These are phyloP conservation scores for Salix exigua DNA, from an alignment of 345 rosid genomes.

Conservation along the genomic window DNA sequence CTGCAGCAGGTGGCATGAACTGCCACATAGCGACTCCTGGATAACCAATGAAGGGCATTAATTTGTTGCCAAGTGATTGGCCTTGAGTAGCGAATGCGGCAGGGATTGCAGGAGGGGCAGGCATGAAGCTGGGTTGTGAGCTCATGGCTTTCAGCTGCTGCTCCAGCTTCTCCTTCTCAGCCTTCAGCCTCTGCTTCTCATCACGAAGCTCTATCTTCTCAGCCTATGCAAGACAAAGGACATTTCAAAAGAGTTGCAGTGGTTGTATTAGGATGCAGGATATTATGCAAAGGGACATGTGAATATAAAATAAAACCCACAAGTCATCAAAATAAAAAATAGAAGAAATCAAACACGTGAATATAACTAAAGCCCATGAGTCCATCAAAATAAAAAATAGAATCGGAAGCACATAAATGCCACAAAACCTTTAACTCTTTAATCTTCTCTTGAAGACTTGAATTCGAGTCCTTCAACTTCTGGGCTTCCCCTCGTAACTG, in stretches of 20 bases:
- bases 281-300: background rate
- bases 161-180: conserved; percentile 71
- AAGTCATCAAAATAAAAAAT: background rate
- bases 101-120: conserved; percentile 45
- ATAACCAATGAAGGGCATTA: conserved; percentile 64
- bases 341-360: background rate
- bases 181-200: conserved; percentile 73
- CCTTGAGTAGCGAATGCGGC: conserved; percentile 56
- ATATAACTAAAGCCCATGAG: background rate
- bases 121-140: conserved; percentile 64
- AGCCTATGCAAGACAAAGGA: conserved; percentile 30
- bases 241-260: background rate
- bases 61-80: conserved; percentile 65
- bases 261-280: background rate
- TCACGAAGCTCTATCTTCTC: conserved; percentile 93
- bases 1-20: conserved; percentile 68
- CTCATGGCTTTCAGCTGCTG: conserved; percentile 59
- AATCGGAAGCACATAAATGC: background rate
- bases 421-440: conserved; percentile 69
- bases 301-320: background rate
- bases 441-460: conserved; percentile 72
- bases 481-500: conserved; percentile 71
- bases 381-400: background rate
- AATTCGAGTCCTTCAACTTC: conserved; percentile 75
- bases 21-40: conserved; percentile 93